Evolutionary conservation across 2,329 filamentous ascomycete species (phyloP), one percentile per base, ranked within the genome.

Genomic region (Xylaria sp.): DNA sequence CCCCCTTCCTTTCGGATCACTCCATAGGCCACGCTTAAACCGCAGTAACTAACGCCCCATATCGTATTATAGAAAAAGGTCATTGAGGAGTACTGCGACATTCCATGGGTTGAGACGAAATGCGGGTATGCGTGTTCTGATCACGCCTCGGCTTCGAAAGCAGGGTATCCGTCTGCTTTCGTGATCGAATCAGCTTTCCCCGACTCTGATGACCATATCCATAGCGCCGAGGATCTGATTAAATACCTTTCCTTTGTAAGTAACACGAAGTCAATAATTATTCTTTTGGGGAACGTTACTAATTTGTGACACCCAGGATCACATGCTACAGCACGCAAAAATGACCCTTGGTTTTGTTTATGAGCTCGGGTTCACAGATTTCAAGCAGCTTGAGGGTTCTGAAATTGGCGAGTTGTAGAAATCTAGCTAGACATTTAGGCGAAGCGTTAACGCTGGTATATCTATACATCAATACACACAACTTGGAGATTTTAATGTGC

Each of bases 251-350:
- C 90, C 74, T 97, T 97, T 78, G 70, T 72, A 67, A 72, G 70
- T 71, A 58, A 13, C 18, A 50, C n/a, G 5, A 29, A 10, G 6
- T 16, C 13, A 37, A 47, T 23, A 25, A 35, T 48, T 18, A 2
- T 29, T 12, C n/a, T 2, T 51, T 53, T 47, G n/a, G 32, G 18
- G 42, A 25, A 13, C 32, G 3, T 13, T 6, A 4, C 69, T 71
- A 51, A 72, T 42, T 3, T 37, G 13, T 47, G 44, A 27, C 21
- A 35, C 18, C 13, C 44, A 72, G 70, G 90, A 94, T 78, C 94
- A 97, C 80, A 97, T 97, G 93, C 85, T 96, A 40, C 91, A 97
- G 82, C 94, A 97, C 81, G 93, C 93, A 25, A 91, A 90, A 78
- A 87, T 97, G 86, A 96, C 93, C 1, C 84, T 97, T 37, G 92